Evolutionary conservation across 2,329 filamentous ascomycete genomes (phyloP), one percentile per base, ranked within the genome.

Genomic region (Fusarium napiforme): DNA sequence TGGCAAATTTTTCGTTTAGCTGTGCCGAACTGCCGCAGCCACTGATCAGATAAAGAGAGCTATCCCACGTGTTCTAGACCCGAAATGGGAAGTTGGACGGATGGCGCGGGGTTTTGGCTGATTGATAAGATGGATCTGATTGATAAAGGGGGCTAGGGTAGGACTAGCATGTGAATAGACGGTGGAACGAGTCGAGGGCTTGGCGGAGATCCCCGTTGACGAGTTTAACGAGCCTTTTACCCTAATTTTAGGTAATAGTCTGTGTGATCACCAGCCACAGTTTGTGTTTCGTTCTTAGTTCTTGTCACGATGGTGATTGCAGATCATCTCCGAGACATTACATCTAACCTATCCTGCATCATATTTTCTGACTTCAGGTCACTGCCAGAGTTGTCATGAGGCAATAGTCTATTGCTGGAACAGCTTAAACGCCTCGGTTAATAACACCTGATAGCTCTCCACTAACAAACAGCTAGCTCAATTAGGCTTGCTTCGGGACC

Each of bases 71-170:
- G 55, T 26, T 57, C 55, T 57, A 57, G 32, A 34, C 55, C 40
- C 9, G 26, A 46, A 46, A 57, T 16, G 55, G 55, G n/a, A 34
- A 36, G 8, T 34, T 26, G 19, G 9, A 39, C 39, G 55, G 55
- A 47, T 21, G 8, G 30, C 30, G 55, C n/a, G 55, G 55, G 55
- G 39, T 57, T 14, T 30, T 21, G 23, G 30, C n/a, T 47, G 55
- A 57, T 57, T 57, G 55, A 57, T 57, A 57, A 57, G 55, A 57
- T 57, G 55, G 50, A 57, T 57, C 40, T 36, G 55, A 57, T 57
- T 57, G 55, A 57, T 57, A 57, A 47, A 32, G 18, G 9, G 8
- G 30, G 9, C 55, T 57, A 57, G 50, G 30, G n/a, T 23, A 50
- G 30, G 47, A 32, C n/a, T 34, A 50, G 30, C 39, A 57, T 57